phyloP scores from a whole-genome alignment of 148 eudicot species.

The Spergularia marina region DNA sequence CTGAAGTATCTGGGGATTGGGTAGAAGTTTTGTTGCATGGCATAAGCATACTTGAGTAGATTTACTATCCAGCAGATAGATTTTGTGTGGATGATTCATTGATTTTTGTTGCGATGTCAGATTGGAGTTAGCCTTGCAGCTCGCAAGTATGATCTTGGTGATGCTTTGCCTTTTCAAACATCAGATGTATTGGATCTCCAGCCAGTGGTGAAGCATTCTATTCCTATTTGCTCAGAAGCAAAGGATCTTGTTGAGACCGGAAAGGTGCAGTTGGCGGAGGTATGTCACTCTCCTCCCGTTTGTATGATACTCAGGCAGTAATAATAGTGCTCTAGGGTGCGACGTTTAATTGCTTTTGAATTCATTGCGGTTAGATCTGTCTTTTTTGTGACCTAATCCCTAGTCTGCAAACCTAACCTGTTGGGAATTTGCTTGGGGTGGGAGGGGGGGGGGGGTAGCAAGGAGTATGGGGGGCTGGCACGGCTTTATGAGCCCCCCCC shows the following conservation, averaged over 20 bases:
- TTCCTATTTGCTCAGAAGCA: constrained; percentile 88
- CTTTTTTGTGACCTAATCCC: background rate
- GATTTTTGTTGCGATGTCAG: constrained; percentile 38
- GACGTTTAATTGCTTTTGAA: background rate
- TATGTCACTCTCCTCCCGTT: constrained; percentile 20
- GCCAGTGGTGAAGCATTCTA: constrained; percentile 92
- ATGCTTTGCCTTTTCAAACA: constrained; percentile 62
- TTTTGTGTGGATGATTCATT: background rate
- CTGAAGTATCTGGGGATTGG: background rate
- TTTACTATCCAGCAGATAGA: background rate
- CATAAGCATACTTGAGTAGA: background rate
- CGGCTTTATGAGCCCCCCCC: no score
- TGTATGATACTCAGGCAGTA: background rate
- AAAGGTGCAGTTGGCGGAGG: constrained; percentile 91
- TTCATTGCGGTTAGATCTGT: background rate
- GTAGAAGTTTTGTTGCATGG: background rate
- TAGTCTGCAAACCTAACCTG: background rate
- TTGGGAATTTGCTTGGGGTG: background rate
- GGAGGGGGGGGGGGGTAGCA: background rate
- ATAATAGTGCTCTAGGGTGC: background rate
- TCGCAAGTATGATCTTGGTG: constrained; percentile 77
- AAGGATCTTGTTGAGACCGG: constrained; percentile 96
- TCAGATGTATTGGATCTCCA: constrained; percentile 77
- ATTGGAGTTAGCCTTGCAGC: constrained; percentile 77
- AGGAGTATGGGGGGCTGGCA: no score